Percentiles rank a stretch among this genome's conserved stretches.
Conservation (phyloP, 225 moss, liverwort and hornwort genomes). For the Polytrichum formosum region DNA sequence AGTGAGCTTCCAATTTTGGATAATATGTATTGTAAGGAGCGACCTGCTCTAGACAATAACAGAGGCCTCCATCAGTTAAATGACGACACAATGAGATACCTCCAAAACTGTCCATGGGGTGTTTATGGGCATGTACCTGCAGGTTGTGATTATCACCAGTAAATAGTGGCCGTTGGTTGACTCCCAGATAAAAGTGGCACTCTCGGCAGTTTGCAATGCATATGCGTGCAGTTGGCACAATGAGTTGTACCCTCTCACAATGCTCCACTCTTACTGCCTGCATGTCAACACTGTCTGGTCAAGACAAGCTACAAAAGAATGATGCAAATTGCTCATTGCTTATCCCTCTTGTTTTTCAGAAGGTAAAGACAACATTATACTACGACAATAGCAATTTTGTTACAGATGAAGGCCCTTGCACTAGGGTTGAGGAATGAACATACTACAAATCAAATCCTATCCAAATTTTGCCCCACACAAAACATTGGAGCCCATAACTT, state of each 20-base stretch:
- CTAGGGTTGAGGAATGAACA: too few relatives aligned
- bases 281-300: conserved; percentile 1
- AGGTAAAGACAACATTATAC: too few relatives aligned
- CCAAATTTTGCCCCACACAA: neutral
- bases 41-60: conserved; percentile 48
- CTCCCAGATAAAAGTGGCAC: conserved; percentile 87
- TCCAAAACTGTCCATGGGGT: neutral
- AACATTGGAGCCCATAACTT: too few relatives aligned
- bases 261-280: conserved; percentile 95
- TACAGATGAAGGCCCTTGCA: too few relatives aligned
- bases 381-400: too few relatives aligned
- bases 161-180: conserved; percentile 86
- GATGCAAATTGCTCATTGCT: too few relatives aligned
- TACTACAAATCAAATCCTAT: too few relatives aligned
- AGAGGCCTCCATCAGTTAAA: conserved; percentile 7
- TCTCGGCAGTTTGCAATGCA: conserved; percentile 92
- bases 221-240: conserved; percentile 90
- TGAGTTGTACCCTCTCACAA: conserved; percentile 92
- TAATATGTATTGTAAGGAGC: conserved; percentile 95
- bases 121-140: conserved; percentile 46
- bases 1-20: conserved; percentile 81
- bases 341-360: too few relatives aligned
- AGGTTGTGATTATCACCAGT: conserved; percentile 90
- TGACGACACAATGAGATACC: neutral
- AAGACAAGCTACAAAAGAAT: too few relatives aligned